Base-by-base conservation (phyloP, 768 basidiomycete genomes). In the Hebeloma cylindrosporum region DNA sequence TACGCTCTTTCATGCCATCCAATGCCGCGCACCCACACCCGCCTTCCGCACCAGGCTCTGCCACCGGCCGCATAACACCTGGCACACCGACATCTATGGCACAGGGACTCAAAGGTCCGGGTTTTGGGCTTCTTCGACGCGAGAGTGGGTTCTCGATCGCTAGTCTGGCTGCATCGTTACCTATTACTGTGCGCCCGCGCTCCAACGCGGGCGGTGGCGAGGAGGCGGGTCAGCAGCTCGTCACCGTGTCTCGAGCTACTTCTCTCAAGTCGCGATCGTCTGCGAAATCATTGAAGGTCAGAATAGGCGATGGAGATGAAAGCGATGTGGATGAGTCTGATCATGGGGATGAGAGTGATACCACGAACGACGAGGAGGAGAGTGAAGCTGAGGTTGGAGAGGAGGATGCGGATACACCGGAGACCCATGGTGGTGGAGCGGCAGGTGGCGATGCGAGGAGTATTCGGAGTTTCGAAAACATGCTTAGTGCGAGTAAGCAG, bases 101-200 rank as follows among this genome's bases (percentile, higher is more conserved):
- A 17, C 65, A 75, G 35, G 71, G 71, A 72, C 71, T 69, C 52
- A 29, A 53, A 21, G 72, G 71, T 47, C 74, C 77, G 10, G 76
- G 80, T 2, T 82, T 88, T 50, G 83, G 88, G 8, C 65, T 90
- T 22, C 68, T 90, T 16, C 71, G 88, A 27, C 74, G 88, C 30
- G 87, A 89, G 41, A 83, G 83, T 17, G 82, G 81, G 8, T 93
- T 93, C 58, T 91, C 90, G 16, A 89, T 93, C 48, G 85, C 87
- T 4, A 84, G 79, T 51, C 71, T 94, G 22, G 69, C 74, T 21
- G 69, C 73, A 3, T 78, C 90, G 5, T 77, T 91, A 35, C 74
- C 73, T 1, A 81, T 77, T 53, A 49, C 71, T 51, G 65, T 74
- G 47, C 64, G 75, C 42, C 65, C 75, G 28, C 41, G 59, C 47